Base-by-base conservation (phyloP, 2,329 filamentous ascomycete genomes). In the Diaporthe destruens region DNA sequence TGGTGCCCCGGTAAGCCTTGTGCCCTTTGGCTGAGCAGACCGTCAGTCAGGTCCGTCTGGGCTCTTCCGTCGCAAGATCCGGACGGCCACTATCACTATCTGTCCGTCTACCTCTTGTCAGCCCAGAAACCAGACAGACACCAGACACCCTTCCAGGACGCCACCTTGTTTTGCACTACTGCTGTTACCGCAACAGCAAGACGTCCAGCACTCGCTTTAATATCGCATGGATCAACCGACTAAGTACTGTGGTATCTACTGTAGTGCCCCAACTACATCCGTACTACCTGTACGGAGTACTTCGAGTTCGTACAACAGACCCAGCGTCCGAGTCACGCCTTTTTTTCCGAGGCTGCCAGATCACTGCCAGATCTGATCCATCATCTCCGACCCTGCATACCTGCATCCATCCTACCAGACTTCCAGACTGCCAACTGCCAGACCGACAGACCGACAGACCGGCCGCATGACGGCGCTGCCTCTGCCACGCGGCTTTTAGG, bases 331-430 rank as follows among this genome's bases (percentile, higher is more conserved):
- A 49, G 44, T 65, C 61, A 65, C 61, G 44, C 61, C 6, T 65
- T 39, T 12, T 12, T 51, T 23, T 51, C 44, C 61, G 20, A 20
- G 61, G 29, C 44, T 65, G 61, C 61, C 44, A 65, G 44, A 65
- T 65, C 61, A 65, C 61, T 65, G 61, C 61, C 61, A 65, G 61
- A 65, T 65, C 61, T 51, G 61, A 65, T 65, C 29, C 61, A 65
- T 65, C 44, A 65, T 65, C 44, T 65, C 61, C 61, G 61, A 51
- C 18, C 61, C 61, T 65, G 61, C 44, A 65, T 49, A 11, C 61
- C 61, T 65, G 61, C 44, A 65, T 49, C 44, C 42, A 65, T 49
- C 59, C 25, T 65, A 49, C 61, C 32, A 47, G 55, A 39, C 55
- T 49, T 20, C 6, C 42, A 18, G 16, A 20, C 44, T 32, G 36